Conservation (phyloP, 2,329 filamentous ascomycete genomes). For the Colletotrichum nymphaeae region DNA sequence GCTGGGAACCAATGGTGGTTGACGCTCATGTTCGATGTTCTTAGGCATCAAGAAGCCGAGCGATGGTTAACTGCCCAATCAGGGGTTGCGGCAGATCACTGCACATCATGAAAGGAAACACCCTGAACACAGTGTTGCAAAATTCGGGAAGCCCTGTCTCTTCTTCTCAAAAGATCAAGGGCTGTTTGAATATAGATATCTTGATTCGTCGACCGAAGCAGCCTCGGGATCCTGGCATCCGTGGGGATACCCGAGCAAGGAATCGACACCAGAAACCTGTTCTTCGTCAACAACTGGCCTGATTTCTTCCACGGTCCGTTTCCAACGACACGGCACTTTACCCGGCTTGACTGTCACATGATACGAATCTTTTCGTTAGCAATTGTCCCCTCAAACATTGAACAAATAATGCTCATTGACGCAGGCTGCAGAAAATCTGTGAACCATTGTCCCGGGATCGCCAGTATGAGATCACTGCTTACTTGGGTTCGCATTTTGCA, state of each 20-base stretch:
- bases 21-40: not conserved
- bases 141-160: not conserved
- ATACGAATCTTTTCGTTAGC: no score
- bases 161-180: not conserved
- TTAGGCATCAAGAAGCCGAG: not conserved
- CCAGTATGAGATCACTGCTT: not conserved
- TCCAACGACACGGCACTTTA: not conserved
- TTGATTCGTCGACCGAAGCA: not conserved
- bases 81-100: not conserved
- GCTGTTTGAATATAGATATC: not conserved
- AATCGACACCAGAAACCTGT: not conserved
- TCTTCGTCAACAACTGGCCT: not conserved
- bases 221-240: not conserved
- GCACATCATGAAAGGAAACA: not conserved
- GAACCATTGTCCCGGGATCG: not conserved
- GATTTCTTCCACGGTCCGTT: not conserved
- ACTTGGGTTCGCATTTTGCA: not conserved
- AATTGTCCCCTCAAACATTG: no score
- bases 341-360: no score
- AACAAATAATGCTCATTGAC: no score
- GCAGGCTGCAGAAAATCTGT: not conserved
- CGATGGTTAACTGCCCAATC: not conserved
- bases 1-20: no score
- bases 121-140: not conserved
- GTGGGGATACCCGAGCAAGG: not conserved